Base-by-base conservation (phyloP, 345 rosid species). In the Salix exigua region DNA sequence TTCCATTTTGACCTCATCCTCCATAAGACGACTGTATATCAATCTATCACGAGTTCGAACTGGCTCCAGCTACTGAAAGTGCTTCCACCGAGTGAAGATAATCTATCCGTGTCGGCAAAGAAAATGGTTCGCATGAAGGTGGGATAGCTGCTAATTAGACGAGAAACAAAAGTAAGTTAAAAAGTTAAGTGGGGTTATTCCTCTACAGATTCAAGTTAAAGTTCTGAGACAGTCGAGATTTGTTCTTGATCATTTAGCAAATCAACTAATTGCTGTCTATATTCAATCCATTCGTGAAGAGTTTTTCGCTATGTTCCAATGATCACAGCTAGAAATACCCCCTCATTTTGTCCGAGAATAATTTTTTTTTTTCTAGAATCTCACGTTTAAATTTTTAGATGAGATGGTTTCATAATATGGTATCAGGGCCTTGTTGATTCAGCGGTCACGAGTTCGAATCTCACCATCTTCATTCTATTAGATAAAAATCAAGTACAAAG, bases 151-250 rank as follows among this genome's bases (percentile, higher is more conserved):
- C 9, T 26, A 11, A 60, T 63, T 14, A 28, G 63, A 16, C 25
- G 67, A 18, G 1, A 30, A 62, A 28, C 18, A 26, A 42, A 73
- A 33, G 64, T 12, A 33, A 64, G 58, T 5, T 16, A 14, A 4
- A 4, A 60, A 76, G 44, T 35, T 21, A 46, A 53, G 64, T 72
- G 72, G 80, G 55, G 26, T 65, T 67, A 44, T 6, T 73, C 75
- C 42, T 38, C 19, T 38, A 23, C 17, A 8, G 2, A 25, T 40
- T 58, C 23, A 25, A 72, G 26, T 55, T 53, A 21, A 7, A n/a
- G 23, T 4, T 31, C 33, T 31, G 33, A 31, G 4, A 33, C 35
- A 33, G 35, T 33, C 35, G 6, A 33, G 35, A 1, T 33, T 33
- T 33, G 5, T n/a, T 58, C 9, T 58, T 58, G 0, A 58, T 58